Evolutionary conservation across 1,139 yeast species (phyloP), one percentile per base, ranked within the genome.

Genomic region (Suhomyces yuchorum): DNA sequence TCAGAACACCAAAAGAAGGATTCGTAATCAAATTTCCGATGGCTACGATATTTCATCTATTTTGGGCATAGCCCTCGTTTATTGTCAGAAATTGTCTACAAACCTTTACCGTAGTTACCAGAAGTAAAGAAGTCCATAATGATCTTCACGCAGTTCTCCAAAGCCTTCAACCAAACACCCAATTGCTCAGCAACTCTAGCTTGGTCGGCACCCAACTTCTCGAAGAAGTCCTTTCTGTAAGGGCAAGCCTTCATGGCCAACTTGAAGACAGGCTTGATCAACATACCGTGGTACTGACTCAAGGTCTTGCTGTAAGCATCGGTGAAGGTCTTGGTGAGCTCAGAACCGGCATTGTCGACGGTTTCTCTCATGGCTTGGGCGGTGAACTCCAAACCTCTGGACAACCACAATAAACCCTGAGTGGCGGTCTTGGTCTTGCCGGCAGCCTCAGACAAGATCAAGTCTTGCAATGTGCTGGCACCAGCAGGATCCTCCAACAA

Each of bases 211-310:
- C 96, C 96, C 58, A 90, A 78, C 73, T 89, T 90, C 51, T 67
- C 84, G 62, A 89, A 90, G 62, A 90, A 88, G 62, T 84, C 96
- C 66, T 83, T 84, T 73, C 97, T 82, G 71, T 88, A 90, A 28
- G 97, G 97, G 68, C 96, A 89, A 1, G 96, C 96, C 68, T 88
- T 88, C 97, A 90, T 90, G 48, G 97, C 97, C 64, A 91, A 78
- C 77, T 87, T 88, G 79, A 90, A 91, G 51, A 90, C 82, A 23
- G 96, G 96, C 63, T 87, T 86, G 55, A 90, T 77, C 62, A 90
- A 73, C 78, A 90, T 82, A 50, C 86, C 85, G 70, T 90, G 97
- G 70, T 82, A 84, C 67, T 90, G 84, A 50, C 87, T 79, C 65
- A 90, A 79, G 3, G 97, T 90, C 68, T 84, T 85, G 53, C 77